Evolutionary conservation across 257 asterid species (phyloP).

Genomic region (Buddleja alternifolia): DNA sequence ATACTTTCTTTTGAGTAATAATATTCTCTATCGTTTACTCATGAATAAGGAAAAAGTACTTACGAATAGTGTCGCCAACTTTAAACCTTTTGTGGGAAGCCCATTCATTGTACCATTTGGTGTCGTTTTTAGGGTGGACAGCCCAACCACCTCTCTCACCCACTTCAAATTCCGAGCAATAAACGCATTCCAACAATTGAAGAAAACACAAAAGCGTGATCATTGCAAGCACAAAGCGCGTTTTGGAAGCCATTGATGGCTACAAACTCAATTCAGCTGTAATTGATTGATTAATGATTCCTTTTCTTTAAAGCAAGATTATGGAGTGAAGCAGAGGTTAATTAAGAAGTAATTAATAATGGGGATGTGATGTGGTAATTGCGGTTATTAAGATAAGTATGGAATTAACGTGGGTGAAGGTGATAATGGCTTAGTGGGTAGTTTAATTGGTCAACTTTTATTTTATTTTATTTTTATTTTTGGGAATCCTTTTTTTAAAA

Average conservation of each 20-base stretch:
- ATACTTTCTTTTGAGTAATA: too few relatives aligned
- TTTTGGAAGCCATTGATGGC: conserved; percentile 27
- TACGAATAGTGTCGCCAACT: conserved; percentile 64
- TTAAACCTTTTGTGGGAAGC: conserved; percentile 66
- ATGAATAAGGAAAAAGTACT: too few relatives aligned
- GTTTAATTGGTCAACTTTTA: too few relatives aligned
- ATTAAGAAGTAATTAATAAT: neutral
- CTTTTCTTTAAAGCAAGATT: neutral
- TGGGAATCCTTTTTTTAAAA: too few relatives aligned
- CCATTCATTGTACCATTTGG: conserved; percentile 55
- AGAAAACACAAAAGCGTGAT: conserved; percentile 5
- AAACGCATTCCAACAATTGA: conserved; percentile 6
- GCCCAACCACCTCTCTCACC: conserved; percentile 65
- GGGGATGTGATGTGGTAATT: neutral
- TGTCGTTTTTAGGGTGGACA: conserved; percentile 52
- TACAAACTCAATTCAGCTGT: neutral
- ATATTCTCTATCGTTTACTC: too few relatives aligned
- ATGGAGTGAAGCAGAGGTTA: neutral
- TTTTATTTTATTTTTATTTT: too few relatives aligned
- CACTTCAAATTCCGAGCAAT: conserved; percentile 54
- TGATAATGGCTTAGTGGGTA: conserved; percentile 42
- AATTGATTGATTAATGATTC: too few relatives aligned
- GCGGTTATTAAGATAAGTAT: conserved; percentile 20
- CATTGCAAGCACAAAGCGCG: conserved; percentile 24
- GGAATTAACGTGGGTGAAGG: conserved; percentile 28